Evolutionary conservation across 208 protist genomes (phyloP).

Genomic region (Naegleria fowleri): DNA sequence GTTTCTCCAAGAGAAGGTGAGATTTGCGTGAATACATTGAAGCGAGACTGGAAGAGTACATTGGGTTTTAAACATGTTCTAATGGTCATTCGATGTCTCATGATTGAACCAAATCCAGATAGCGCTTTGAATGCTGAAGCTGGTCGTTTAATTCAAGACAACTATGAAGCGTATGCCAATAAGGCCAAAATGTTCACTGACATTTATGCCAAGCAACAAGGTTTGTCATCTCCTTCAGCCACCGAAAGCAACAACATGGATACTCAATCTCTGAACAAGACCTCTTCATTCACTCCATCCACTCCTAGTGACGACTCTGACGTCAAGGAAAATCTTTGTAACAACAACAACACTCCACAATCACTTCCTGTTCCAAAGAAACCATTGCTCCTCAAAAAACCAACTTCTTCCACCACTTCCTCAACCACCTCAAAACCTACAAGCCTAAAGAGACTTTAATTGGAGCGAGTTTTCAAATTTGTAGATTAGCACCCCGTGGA

Average conservation of each 20-base stretch:
- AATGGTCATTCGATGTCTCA: constrained; percentile 85
- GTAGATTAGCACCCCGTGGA: no score
- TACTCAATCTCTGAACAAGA: not conserved
- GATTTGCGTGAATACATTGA: constrained; percentile 98
- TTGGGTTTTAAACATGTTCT: constrained; percentile 91
- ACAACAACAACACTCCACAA: not conserved
- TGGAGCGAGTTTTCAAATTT: no score
- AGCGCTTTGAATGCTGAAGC: constrained; percentile 97
- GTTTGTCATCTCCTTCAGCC: not conserved
- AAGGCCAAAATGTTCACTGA: constrained; percentile 46
- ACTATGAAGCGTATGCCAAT: constrained; percentile 71
- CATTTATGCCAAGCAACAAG: constrained; percentile 39
- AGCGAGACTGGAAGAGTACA: constrained; percentile 88
- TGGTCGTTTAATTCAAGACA: constrained; percentile 88
- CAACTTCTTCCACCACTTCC: not conserved
- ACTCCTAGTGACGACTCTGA: not conserved
- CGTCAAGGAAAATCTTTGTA: not conserved
- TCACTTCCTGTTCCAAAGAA: not conserved
- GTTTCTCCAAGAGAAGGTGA: constrained; percentile 87
- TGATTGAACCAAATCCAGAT: constrained; percentile 96
- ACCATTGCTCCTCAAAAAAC: not conserved
- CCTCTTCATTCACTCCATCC: no score
- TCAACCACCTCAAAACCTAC: not conserved
- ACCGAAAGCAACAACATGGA: not conserved
- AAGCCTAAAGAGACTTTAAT: not conserved